Conservation (phyloP, 2,329 filamentous ascomycete species). For the Xylariaceae sp. region DNA sequence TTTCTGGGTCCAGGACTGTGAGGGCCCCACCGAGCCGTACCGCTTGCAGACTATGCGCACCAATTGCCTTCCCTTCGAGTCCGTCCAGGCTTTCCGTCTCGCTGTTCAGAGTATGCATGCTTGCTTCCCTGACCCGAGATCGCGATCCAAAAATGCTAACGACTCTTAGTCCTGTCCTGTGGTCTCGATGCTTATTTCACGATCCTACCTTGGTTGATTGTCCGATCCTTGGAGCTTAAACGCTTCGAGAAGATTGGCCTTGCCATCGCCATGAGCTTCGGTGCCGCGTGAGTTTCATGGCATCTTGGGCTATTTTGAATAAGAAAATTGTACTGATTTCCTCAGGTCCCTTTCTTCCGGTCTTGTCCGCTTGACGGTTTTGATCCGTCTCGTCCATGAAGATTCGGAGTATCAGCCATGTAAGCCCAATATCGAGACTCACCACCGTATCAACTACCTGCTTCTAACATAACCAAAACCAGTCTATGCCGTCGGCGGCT, state of each 20-base stretch:
- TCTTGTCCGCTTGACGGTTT: constrained; percentile 9
- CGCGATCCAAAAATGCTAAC: constrained; percentile 1
- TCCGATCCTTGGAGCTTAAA: constrained; percentile 16
- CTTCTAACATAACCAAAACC: constrained; percentile 3
- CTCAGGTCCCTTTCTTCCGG: constrained; percentile 14
- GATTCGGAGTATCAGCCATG: constrained; percentile 8
- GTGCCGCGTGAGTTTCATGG: constrained; percentile 14
- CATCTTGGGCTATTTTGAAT: neutral
- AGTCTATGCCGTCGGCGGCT: constrained; percentile 18
- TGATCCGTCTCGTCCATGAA: constrained; percentile 4
- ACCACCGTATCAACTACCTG: neutral
- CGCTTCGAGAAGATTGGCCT: constrained; percentile 21
- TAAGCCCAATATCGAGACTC: neutral
- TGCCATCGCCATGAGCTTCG: constrained; percentile 22
- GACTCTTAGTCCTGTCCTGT: constrained; percentile 16
- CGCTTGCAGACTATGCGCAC: constrained; percentile 3
- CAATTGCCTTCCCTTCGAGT: constrained; percentile 12
- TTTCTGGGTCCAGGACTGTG: constrained; percentile 22
- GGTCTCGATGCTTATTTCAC: constrained; percentile 18
- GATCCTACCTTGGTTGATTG: constrained; percentile 21
- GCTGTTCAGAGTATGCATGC: constrained; percentile 13
- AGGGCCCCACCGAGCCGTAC: constrained; percentile 8
- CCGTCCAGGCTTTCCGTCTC: constrained; percentile 11
- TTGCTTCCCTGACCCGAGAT: neutral
- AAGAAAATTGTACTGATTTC: neutral